A percentile compares a stretch with the other conserved stretches of the same genome.
Conservation (phyloP, 1,139 yeast genomes). For the Yamadazyma aaseri region DNA sequence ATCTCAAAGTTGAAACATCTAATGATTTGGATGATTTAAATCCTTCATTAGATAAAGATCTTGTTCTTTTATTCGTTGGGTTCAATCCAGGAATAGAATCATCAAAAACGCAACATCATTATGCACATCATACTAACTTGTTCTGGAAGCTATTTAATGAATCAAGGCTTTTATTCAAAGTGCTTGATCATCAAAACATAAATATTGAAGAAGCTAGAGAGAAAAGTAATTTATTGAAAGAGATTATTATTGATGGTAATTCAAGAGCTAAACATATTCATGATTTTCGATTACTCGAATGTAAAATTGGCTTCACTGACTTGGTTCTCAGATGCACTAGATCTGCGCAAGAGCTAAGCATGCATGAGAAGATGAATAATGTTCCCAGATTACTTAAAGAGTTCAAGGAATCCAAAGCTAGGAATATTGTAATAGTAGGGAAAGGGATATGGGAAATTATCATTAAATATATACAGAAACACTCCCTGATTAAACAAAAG, state of each 20-base stretch:
- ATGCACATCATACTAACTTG: slow-evolving; percentile 68
- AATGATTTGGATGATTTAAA: slow-evolving; percentile 24
- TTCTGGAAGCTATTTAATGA: slow-evolving; percentile 69
- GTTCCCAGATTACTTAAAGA: slow-evolving; percentile 54
- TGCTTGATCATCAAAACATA: slow-evolving; percentile 8
- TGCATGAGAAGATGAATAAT: slow-evolving; percentile 52
- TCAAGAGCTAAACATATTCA: slow-evolving; percentile 45
- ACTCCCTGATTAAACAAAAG: slow-evolving; percentile 3
- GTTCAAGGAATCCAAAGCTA: slow-evolving; percentile 37
- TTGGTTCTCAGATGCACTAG: slow-evolving; percentile 65
- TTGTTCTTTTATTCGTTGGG: slow-evolving; percentile 60
- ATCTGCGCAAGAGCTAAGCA: slow-evolving; percentile 54
- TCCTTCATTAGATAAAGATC: slow-evolving; percentile 33
- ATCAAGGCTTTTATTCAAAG: slow-evolving; percentile 41
- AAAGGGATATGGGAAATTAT: slow-evolving; percentile 78
- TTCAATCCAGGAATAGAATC: slow-evolving; percentile 74
- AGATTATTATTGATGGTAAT: slow-evolving; percentile 4
- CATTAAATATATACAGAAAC: slow-evolving; percentile 32
- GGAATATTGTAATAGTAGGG: slow-evolving; percentile 60
- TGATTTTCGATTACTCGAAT: slow-evolving; percentile 47
- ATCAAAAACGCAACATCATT: slow-evolving; percentile 63
- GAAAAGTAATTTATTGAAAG: slow-evolving; percentile 4
- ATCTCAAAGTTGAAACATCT: too few relatives aligned
- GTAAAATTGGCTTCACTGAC: slow-evolving; percentile 69
- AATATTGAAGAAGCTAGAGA: slow-evolving; percentile 2